phyloP scores from a whole-genome alignment of 805 yeast species.

The Pichia occidentalis region DNA sequence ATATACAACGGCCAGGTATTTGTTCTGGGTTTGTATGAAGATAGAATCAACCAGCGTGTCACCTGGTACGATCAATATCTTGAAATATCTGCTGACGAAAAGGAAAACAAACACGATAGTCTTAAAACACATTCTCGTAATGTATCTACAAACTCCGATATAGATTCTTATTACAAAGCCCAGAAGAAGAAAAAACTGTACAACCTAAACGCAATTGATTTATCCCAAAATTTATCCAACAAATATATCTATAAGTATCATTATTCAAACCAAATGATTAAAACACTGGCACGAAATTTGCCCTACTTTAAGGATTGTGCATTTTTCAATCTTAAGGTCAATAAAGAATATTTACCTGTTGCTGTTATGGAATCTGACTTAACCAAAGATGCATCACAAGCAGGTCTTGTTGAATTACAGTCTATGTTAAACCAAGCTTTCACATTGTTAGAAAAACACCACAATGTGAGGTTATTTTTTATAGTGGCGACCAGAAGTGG shows the following conservation, averaged over 20 bases:
- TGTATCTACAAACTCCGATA: neutral
- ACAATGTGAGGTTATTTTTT: constrained; percentile 74
- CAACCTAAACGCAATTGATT: constrained; percentile 4
- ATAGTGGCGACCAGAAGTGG: constrained; percentile 75
- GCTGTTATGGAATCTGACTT: constrained; percentile 61
- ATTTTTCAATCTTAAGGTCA: constrained; percentile 77
- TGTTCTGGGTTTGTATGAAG: constrained; percentile 86
- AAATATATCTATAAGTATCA: constrained; percentile 46
- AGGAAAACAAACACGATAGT: neutral
- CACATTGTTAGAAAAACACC: constrained; percentile 44
- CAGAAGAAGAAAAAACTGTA: constrained; percentile 3
- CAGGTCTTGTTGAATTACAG: constrained; percentile 38
- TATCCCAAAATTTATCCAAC: constrained; percentile 8
- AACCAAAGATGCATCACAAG: constrained; percentile 15
- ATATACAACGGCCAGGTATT: constrained; percentile 80
- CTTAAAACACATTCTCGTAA: neutral
- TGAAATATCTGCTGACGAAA: constrained; percentile 12
- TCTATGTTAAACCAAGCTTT: constrained; percentile 35
- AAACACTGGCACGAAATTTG: constrained; percentile 75
- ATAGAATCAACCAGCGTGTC: constrained; percentile 72
- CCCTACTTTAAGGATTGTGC: constrained; percentile 83
- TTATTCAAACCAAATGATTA: constrained; percentile 81
- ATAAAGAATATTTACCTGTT: constrained; percentile 76
- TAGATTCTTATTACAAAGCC: constrained; percentile 2
- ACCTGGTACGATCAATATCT: constrained; percentile 55